Conservation (phyloP, 2,329 filamentous ascomycete genomes). For the Fusarium pilosicola region DNA sequence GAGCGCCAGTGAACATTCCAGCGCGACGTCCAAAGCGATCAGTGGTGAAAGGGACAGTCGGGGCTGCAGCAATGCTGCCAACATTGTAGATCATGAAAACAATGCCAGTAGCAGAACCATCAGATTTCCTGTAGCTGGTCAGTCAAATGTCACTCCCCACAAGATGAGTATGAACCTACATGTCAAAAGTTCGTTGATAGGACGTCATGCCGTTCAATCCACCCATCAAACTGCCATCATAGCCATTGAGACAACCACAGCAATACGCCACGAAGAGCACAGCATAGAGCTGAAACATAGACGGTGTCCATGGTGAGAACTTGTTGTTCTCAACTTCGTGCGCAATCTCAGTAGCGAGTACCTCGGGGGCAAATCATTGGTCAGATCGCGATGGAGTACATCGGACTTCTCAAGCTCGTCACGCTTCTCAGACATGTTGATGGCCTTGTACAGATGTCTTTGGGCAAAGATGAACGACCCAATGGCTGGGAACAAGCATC, state of each 20-base stretch:
- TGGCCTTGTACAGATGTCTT: no score
- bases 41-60: slow-evolving; percentile 54
- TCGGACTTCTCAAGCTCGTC: slow-evolving; percentile 10
- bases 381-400: slow-evolving; percentile 3
- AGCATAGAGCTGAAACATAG: slow-evolving; percentile 62
- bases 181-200: slow-evolving; percentile 36
- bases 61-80: slow-evolving; percentile 53
- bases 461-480: neutral
- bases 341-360: slow-evolving; percentile 52
- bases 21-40: slow-evolving; percentile 54
- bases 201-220: slow-evolving; percentile 43
- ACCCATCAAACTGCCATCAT: slow-evolving; percentile 40
- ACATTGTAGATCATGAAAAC: slow-evolving; percentile 60
- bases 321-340: slow-evolving; percentile 51
- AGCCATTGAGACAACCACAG: slow-evolving; percentile 58
- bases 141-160: no score
- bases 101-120: slow-evolving; percentile 33
- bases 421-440: slow-evolving; percentile 6
- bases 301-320: slow-evolving; percentile 59
- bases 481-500: neutral
- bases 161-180: neutral
- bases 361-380: slow-evolving; percentile 3
- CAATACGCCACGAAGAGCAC: slow-evolving; percentile 60
- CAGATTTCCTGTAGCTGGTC: slow-evolving; percentile 8
- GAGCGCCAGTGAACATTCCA: slow-evolving; percentile 53